Evolutionary conservation across 768 basidiomycete genomes (phyloP).

Genomic region (Kwoniella mangroviensis): DNA sequence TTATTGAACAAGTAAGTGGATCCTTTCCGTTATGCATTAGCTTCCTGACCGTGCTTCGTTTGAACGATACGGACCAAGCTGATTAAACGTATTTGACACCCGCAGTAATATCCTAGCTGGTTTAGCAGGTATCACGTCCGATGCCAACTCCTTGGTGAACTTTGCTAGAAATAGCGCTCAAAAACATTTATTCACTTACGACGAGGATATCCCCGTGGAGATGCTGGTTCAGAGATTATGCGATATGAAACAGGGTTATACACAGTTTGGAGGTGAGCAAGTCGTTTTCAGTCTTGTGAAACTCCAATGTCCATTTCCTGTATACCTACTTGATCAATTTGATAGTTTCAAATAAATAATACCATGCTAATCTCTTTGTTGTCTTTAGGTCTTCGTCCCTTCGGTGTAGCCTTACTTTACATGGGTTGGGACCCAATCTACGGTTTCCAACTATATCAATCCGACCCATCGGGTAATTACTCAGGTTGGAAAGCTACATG

Average conservation of each 20-base stretch:
- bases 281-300: too few relatives aligned
- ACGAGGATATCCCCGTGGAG: slow-evolving; percentile 98
- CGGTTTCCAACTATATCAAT: slow-evolving; percentile 95
- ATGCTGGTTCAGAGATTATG: slow-evolving; percentile 90
- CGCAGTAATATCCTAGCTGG: slow-evolving; percentile 90
- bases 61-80: slow-evolving; percentile 49
- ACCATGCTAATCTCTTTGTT: too few relatives aligned
- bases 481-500: slow-evolving; percentile 98
- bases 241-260: slow-evolving; percentile 98
- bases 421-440: slow-evolving; percentile 97
- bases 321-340: too few relatives aligned
- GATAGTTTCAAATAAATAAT: too few relatives aligned
- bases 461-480: slow-evolving; percentile 97
- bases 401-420: slow-evolving; percentile 95
- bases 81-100: not conserved
- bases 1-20: slow-evolving; percentile 71
- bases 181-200: slow-evolving; percentile 82
- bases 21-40: too few relatives aligned
- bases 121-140: slow-evolving; percentile 93
- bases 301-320: too few relatives aligned
- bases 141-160: slow-evolving; percentile 96
- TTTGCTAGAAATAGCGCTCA: slow-evolving; percentile 90
- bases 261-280: slow-evolving; percentile 86
- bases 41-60: too few relatives aligned
- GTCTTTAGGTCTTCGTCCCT: slow-evolving; percentile 83